Evolutionary conservation across 257 asterid genomes (phyloP).

Genomic region (Lantana camara): DNA sequence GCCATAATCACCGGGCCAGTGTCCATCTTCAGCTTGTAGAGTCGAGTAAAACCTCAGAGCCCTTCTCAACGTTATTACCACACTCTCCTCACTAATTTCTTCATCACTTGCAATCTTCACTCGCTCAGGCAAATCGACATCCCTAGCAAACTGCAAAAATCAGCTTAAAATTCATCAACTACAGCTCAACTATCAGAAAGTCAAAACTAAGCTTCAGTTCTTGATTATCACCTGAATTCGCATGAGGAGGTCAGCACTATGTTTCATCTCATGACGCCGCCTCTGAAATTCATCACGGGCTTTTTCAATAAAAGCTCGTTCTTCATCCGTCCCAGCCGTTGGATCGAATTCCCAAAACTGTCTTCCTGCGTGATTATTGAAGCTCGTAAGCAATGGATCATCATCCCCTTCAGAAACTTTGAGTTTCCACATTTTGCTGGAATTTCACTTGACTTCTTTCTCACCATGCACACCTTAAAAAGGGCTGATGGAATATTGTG

Average conservation of each 20-base stretch:
- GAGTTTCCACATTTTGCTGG: slow-evolving; percentile 48
- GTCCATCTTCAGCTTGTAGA: slow-evolving; percentile 76
- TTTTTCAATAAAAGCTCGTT: slow-evolving; percentile 43
- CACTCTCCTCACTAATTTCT: slow-evolving; percentile 46
- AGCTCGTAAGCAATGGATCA: slow-evolving; percentile 49
- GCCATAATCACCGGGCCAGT: slow-evolving; percentile 82
- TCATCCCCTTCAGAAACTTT: slow-evolving; percentile 36
- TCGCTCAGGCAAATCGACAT: slow-evolving; percentile 11
- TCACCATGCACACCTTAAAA: slow-evolving; percentile 1
- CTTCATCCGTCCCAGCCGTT: slow-evolving; percentile 37
- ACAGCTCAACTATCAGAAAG: not conserved
- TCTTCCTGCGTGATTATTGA: slow-evolving; percentile 44
- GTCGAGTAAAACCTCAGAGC: slow-evolving; percentile 53
- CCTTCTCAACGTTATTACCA: slow-evolving; percentile 44
- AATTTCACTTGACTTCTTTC: not conserved
- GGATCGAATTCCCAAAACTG: slow-evolving; percentile 72
- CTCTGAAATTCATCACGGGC: slow-evolving; percentile 43
- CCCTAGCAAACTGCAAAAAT: slow-evolving; percentile 49
- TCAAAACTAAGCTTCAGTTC: not conserved
- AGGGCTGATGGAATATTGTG: not conserved
- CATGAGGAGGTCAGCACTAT: slow-evolving; percentile 75
- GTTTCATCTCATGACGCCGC: slow-evolving; percentile 43
- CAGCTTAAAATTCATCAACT: not conserved
- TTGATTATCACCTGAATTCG: slow-evolving; percentile 58
- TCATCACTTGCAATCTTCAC: slow-evolving; percentile 41